Evolutionary conservation across 352 stramenopile species (phyloP), one percentile per base, ranked within the genome.

Genomic region (Paralagenidium karlingii): DNA sequence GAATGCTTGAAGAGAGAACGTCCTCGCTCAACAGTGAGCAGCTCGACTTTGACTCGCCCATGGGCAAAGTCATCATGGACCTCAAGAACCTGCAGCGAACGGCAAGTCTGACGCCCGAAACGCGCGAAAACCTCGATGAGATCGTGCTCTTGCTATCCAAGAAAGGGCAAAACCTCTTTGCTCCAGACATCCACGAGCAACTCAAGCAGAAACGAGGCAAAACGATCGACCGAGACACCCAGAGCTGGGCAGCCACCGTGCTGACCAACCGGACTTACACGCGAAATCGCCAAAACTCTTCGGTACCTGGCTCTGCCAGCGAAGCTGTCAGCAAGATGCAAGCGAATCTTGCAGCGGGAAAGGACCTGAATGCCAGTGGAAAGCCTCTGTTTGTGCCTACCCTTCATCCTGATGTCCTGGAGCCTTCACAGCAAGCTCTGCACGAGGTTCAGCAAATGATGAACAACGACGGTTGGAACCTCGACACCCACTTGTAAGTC

Each of bases 191-290:
- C 34, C 68, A 85, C 34, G 75, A 86, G 25, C 71, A 86, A 36
- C 60, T 89, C 38, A 77, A 77, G 38, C 68, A 80, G 45, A 82
- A 76, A 27, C 65, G 66, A 28, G 68, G 76, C 32, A 60, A 61
- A 5, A 71, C 83, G 28, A 30, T 88, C 8, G 75, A 88, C 40
- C 65, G 62, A 0, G 75, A 88, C 25, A 88, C 77, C 21, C 83
- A 85, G 44, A 82, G 64, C 41, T 88, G 75, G 75, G 71, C 68
- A 2, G 60, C 68, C 7, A 85, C 75, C 5, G 75, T 82, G 13
- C 55, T 85, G 1, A 63, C 75, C 10, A 83, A 82, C 53, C 85
- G 84, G 33, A 79, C 68, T 21, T 87, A 87, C 49, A 79, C 73
- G 11, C 55, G 74, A 18, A 82, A 83, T 30, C 70, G 70, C 2